phyloP scores from a whole-genome alignment of 1,284 basidiomycete genomes.

The Austroboletus olivaceoglutinosus region DNA sequence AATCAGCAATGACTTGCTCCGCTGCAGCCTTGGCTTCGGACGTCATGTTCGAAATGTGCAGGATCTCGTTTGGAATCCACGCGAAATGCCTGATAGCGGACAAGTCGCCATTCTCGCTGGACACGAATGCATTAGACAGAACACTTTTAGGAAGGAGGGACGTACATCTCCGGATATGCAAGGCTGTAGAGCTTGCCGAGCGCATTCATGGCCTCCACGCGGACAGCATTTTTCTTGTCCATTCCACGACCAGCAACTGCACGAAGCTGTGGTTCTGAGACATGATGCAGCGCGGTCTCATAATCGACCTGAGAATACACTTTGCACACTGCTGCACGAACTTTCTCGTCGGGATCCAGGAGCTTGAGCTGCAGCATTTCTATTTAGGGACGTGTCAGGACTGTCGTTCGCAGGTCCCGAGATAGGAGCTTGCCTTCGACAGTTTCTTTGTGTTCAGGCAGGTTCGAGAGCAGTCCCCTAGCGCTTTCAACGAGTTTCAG shows the following conservation, averaged over 20 bases:
- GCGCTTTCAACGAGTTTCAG: constrained; percentile 77
- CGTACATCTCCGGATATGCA: constrained; percentile 89
- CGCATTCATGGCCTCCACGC: constrained; percentile 76
- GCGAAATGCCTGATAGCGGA: constrained; percentile 79
- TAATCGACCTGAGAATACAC: constrained; percentile 86
- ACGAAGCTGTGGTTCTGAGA: constrained; percentile 63
- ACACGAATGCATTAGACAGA: not conserved
- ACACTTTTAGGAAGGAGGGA: constrained; percentile 3
- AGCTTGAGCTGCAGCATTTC: constrained; percentile 69
- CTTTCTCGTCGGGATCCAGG: constrained; percentile 88
- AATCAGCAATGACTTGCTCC: constrained; percentile 67
- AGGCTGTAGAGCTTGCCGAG: constrained; percentile 79
- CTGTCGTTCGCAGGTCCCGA: not conserved
- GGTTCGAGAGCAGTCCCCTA: constrained; percentile 59
- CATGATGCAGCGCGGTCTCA: constrained; percentile 84
- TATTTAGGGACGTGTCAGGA: constrained; percentile 32
- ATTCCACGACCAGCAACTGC: constrained; percentile 70
- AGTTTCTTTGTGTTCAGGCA: constrained; percentile 66
- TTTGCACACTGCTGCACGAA: constrained; percentile 83
- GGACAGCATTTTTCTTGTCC: constrained; percentile 87
- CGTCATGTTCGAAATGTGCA: constrained; percentile 51
- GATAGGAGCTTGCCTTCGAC: constrained; percentile 59
- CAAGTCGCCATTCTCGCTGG: constrained; percentile 79
- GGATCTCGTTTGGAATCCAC: constrained; percentile 88
- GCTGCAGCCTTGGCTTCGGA: constrained; percentile 60